phyloP scores from a whole-genome alignment of 345 rosid genomes.

The Corchorus capsularis region DNA sequence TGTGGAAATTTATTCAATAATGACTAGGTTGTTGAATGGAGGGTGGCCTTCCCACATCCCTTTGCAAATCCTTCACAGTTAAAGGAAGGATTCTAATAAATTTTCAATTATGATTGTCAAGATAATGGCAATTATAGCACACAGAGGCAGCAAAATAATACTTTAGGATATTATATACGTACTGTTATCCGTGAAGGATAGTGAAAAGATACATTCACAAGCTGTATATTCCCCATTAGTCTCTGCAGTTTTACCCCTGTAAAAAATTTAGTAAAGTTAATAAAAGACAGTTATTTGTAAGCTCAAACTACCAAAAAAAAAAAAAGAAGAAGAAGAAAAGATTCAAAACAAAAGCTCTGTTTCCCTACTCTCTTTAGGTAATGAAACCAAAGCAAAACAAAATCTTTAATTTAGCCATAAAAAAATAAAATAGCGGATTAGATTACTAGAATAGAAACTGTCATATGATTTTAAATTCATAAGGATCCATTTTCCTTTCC shows the following conservation, averaged over 20 bases:
- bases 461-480: background rate
- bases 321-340: background rate
- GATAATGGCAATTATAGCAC: background rate
- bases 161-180: conserved; percentile 18
- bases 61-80: background rate
- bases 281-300: background rate
- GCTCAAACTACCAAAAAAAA: background rate
- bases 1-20: background rate
- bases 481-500: background rate
- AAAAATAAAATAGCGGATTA: background rate
- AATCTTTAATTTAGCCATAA: too few relatives aligned
- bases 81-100: conserved; percentile 2
- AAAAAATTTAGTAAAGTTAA: conserved; percentile 4
- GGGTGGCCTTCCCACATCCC: background rate
- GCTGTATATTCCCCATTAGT: conserved; percentile 40
- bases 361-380: too few relatives aligned
- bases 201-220: conserved; percentile 39
- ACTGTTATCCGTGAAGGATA: conserved; percentile 46
- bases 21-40: too few relatives aligned
- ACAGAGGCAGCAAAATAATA: conserved; percentile 8
- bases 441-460: background rate
- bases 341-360: background rate
- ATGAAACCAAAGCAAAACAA: too few relatives aligned
- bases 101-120: background rate
- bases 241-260: conserved; percentile 39